phyloP scores from a whole-genome alignment of 768 basidiomycete species.

The Amyloporia xantha region DNA sequence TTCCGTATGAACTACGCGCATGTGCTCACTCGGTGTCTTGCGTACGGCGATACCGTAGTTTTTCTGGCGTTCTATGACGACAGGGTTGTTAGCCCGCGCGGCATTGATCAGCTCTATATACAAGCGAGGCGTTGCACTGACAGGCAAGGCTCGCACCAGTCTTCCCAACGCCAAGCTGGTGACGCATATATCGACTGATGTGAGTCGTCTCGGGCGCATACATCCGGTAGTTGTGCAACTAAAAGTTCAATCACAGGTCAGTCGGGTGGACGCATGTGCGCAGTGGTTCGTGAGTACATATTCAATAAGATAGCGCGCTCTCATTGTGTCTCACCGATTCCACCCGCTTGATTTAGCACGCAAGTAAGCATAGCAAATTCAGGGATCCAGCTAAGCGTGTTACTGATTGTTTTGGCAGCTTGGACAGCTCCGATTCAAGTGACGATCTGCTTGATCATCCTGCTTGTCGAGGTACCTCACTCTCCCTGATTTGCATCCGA shows the following conservation, averaged over 20 bases:
- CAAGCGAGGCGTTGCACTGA: conserved; percentile 58
- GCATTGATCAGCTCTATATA: conserved; percentile 68
- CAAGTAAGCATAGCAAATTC: conserved; percentile 21
- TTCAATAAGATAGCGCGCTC: not conserved
- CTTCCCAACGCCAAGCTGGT: conserved; percentile 56
- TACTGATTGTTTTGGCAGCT: no score
- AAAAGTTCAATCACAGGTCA: conserved; percentile 32
- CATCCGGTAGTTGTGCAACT: not conserved
- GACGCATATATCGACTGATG: conserved; percentile 62
- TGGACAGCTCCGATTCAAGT: conserved; percentile 71
- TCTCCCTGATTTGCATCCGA: not conserved
- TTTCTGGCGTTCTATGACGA: conserved; percentile 65
- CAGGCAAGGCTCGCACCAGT: conserved; percentile 56
- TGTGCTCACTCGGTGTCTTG: not conserved
- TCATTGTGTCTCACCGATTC: not conserved
- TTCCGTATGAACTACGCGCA: conserved; percentile 5
- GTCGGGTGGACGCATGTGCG: conserved; percentile 51
- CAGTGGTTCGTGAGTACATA: conserved; percentile 62
- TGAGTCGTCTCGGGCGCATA: conserved; percentile 31
- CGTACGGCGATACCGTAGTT: no score
- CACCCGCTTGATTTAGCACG: conserved; percentile 27
- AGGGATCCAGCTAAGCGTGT: no score
- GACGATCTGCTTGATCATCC: conserved; percentile 49
- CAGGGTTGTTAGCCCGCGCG: conserved; percentile 57
- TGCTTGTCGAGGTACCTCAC: conserved; percentile 46